Percentiles rank a stretch among this genome's conserved stretches.
phyloP scores from a whole-genome alignment of 1,284 basidiomycete genomes.

The Moniliella sp. region DNA sequence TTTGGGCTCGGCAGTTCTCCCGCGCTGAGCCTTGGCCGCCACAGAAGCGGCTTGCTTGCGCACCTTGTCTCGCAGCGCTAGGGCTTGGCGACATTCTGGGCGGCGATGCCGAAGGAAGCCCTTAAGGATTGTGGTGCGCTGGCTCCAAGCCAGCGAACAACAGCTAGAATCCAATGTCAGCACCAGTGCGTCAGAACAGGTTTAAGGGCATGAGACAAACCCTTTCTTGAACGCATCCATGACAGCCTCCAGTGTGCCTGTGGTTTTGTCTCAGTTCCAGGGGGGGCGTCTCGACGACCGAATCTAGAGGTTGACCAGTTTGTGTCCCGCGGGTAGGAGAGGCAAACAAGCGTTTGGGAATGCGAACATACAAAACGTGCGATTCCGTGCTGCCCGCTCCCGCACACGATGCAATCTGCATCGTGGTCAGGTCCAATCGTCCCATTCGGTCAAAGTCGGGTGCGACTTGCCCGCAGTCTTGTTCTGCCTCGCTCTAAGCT shows the following conservation, averaged over 20 bases:
- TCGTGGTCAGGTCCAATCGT: too few relatives aligned
- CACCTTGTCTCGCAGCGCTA: neutral
- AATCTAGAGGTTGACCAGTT: slow-evolving; percentile 40
- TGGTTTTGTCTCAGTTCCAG: slow-evolving; percentile 66
- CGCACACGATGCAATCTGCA: slow-evolving; percentile 35
- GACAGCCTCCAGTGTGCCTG: slow-evolving; percentile 43
- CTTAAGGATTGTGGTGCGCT: slow-evolving; percentile 21
- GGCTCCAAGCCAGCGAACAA: slow-evolving; percentile 28
- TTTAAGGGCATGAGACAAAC: too few relatives aligned
- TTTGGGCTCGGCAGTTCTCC: too few relatives aligned
- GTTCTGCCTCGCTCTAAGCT: too few relatives aligned
- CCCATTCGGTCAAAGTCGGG: too few relatives aligned
- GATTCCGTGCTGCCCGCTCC: slow-evolving; percentile 36
- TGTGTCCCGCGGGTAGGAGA: slow-evolving; percentile 39
- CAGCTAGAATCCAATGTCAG: slow-evolving; percentile 10
- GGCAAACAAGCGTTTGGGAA: slow-evolving; percentile 43
- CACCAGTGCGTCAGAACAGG: too few relatives aligned
- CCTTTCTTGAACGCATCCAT: slow-evolving; percentile 24
- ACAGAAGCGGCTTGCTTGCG: too few relatives aligned
- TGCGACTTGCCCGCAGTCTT: too few relatives aligned
- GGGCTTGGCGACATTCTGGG: neutral
- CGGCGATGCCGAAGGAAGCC: slow-evolving; percentile 8
- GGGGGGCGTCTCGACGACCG: slow-evolving; percentile 39
- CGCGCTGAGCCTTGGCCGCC: too few relatives aligned
- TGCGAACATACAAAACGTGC: slow-evolving; percentile 58